Evolutionary conservation across 768 basidiomycete genomes (phyloP), one percentile per base, ranked within the genome.

Genomic region (Kwoniella europaea): DNA sequence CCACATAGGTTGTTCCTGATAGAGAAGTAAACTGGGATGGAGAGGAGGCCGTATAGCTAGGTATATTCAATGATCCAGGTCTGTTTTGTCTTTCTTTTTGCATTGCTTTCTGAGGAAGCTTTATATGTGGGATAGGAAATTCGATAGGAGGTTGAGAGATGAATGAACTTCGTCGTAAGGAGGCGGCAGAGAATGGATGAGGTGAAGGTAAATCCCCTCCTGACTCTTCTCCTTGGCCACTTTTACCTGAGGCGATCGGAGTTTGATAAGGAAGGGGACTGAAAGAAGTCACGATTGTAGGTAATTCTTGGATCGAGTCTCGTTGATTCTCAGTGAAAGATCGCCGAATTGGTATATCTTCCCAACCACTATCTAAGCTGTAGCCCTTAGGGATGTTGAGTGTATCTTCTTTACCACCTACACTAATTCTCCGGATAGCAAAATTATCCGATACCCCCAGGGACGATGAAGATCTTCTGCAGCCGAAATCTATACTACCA

Each of bases 341-440:
- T 50, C 46, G 12, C 16, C 46, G 12, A 18, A 50, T 50, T 50
- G 15, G 46, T 50, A 50, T 50, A 50, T 18, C 15, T 6, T 35
- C 35, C 35, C 35, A 35, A 35, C 1, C 5, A 35, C 1, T 7
- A 35, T 35, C 35, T 6, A 12, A 10, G 0, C 1, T 18, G 24
- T 27, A 12, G 55, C 4, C 22, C 2, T 24, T 22, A 24, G n/a
- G 13, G 16, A 58, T 58, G 15, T 59, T 10, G 10, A 67, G 20
- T 41, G 12, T 20, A 29, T 71, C 65, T 55, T 71, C 71, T 27
- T 56, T 15, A 0, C 71, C 71, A 15, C 65, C 65, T 29, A 50
- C 57, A 58, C 61, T 71, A n/a, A 71, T 41, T 27, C 52, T 63
- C 22, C 71, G 58, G 0, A 71, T 29, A 6, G 71, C 67, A 35